A percentile compares a stretch with the other conserved stretches of the same genome.
These are phyloP conservation scores for Begonia peltatifolia DNA, from an alignment of 306 rosid species.

Conservation along the genomic window DNA sequence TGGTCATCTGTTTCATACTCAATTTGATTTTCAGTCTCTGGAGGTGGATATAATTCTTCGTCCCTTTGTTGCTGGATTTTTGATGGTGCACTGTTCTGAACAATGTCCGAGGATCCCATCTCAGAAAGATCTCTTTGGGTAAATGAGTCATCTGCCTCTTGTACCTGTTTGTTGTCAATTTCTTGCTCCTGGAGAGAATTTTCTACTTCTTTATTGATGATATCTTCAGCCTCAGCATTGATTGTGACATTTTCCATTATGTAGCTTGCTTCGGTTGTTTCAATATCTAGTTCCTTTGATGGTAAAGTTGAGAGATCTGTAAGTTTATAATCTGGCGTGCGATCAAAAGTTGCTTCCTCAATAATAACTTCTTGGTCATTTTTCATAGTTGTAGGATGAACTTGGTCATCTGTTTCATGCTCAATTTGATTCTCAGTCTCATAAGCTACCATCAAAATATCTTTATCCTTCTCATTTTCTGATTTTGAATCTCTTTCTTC, in stretches of 20 bases:
- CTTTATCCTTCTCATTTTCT: neutral
- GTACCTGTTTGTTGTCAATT: neutral
- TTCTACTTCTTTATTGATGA: neutral
- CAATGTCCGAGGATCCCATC: neutral
- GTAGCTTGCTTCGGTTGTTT: neutral
- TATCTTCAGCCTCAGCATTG: neutral
- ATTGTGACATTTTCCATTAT: neutral
- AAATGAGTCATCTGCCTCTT: neutral
- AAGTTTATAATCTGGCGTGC: neutral
- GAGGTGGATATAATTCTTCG: neutral
- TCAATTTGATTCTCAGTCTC: neutral
- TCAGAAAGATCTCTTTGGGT: neutral
- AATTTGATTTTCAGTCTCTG: neutral
- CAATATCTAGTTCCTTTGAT: neutral
- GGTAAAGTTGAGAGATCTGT: neutral
- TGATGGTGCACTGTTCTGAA: neutral
- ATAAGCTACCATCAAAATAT: neutral
- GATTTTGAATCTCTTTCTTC: neutral
- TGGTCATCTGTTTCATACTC: too few relatives aligned
- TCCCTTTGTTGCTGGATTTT: neutral
- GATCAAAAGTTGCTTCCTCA: neutral
- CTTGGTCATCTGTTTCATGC: neutral
- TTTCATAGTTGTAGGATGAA: neutral
- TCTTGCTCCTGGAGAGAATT: neutral
- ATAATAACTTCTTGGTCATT: neutral